Evolutionary conservation across 495 filamentous ascomycete genomes (phyloP), one percentile per base, ranked within the genome.

Genomic region (Lophiotrema nucula): DNA sequence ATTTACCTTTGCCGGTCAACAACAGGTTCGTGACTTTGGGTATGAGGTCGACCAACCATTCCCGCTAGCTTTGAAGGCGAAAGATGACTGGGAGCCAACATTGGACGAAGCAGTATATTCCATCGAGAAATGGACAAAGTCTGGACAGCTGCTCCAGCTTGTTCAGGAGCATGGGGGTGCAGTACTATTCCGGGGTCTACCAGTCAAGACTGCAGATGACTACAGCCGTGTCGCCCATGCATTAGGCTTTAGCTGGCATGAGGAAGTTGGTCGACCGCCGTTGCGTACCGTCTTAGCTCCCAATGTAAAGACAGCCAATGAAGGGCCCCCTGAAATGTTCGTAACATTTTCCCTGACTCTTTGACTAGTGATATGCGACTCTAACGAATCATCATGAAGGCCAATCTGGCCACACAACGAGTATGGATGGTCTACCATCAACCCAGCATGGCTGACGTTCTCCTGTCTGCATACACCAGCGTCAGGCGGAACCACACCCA

Each of bases 351-450:
- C n/a, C 23, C 23, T 45, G 31, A 58, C 21, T 6, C n/a, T 47
- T 19, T 6, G 21, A 33, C 11, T 12, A 4, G 26, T 62, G 57
- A 8, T 61, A 60, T 1, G 56, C 61, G 13, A 56, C 60, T 33
- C 53, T 67, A 23, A n/a, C n/a, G n/a, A n/a, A n/a, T n/a, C n/a
- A n/a, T n/a, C n/a, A n/a, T n/a, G n/a, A n/a, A n/a, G n/a, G 31
- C 64, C 64, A 13, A 67, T 67, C 31, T 65, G 60, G 63, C 66
- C 66, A 26, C 66, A 68, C 28, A 66, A 64, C 33, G 66, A 66
- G 41, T 66, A 68, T 13, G 66, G 66, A 11, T 64, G 53, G 63
- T 66, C 63, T 24, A 66, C 47, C 10, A 60, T 68, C 44, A 53
- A 68, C 38, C 63, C 66, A 18, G 61, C 63, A 16, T 66, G 66